A percentile compares a stretch with the other conserved stretches of the same genome.
Evolutionary conservation across 202 grass and related monocot species (phyloP).

Genomic region (Digitaria exilis): DNA sequence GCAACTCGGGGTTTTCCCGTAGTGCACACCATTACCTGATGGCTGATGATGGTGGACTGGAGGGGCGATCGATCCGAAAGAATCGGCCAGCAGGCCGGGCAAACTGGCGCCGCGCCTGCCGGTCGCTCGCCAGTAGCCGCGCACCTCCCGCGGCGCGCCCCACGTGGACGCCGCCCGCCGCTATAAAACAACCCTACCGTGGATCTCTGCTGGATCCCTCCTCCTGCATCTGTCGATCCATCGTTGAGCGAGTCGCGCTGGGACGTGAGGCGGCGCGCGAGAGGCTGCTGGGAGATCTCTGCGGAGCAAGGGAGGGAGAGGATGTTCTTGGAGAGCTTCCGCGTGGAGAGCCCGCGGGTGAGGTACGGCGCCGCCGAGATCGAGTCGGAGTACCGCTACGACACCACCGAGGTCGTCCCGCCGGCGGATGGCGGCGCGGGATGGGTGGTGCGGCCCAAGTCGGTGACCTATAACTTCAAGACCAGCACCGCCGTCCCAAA

Average conservation of each 20-base stretch:
- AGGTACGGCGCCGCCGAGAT: constrained; percentile 70
- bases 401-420: constrained; percentile 73
- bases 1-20: too few relatives aligned
- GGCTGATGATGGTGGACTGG: too few relatives aligned
- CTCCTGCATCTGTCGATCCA: neutral
- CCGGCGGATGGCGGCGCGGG: constrained; percentile 33
- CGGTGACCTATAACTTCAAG: constrained; percentile 78
- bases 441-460: constrained; percentile 80
- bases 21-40: too few relatives aligned
- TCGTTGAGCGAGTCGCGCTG: neutral
- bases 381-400: constrained; percentile 79
- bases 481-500: constrained; percentile 71
- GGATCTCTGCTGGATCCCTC: neutral
- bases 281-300: neutral
- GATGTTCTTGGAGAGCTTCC: constrained; percentile 90
- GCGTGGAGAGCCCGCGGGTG: constrained; percentile 77
- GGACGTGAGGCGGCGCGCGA: neutral
- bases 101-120: neutral
- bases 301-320: neutral
- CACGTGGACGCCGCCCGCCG: neutral
- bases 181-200: neutral
- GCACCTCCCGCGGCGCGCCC: neutral
- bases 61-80: neutral
- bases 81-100: neutral
- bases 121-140: neutral